These are phyloP conservation scores for Helenozyma rhizophorensis DNA, from an alignment of 805 yeast genomes.

Conservation along the genomic window DNA sequence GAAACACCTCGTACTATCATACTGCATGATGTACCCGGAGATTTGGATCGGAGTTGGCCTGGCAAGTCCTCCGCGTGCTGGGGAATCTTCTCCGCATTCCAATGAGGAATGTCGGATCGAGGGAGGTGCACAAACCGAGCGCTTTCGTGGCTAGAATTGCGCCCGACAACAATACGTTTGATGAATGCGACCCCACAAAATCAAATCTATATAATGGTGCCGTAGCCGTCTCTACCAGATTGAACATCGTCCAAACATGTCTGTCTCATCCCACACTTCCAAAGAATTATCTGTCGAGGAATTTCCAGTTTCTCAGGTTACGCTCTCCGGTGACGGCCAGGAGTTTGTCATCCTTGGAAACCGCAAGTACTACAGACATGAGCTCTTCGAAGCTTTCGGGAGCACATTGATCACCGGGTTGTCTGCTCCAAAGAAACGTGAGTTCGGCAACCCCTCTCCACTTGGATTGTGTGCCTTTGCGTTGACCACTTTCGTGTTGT, in stretches of 20 bases:
- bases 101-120: too few species aligned
- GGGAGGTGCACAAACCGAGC: too few species aligned
- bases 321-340: slow-evolving; percentile 28
- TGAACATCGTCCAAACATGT: too few species aligned
- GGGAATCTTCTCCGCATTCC: too few species aligned
- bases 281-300: background rate
- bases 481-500: slow-evolving; percentile 17
- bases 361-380: slow-evolving; percentile 27
- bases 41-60: too few species aligned
- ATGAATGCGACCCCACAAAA: background rate
- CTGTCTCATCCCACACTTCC: slow-evolving; percentile 1
- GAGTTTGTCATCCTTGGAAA: slow-evolving; percentile 30
- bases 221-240: too few species aligned
- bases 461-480: slow-evolving; percentile 18
- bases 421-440: slow-evolving; percentile 43
- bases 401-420: slow-evolving; percentile 33
- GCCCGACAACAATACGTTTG: too few species aligned
- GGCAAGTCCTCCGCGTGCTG: too few species aligned
- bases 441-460: slow-evolving; percentile 36
- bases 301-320: slow-evolving; percentile 17
- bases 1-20: too few species aligned
- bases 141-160: too few species aligned
- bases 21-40: too few species aligned
- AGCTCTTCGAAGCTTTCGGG: slow-evolving; percentile 36
- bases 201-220: too few species aligned